A percentile compares a stretch with the other conserved stretches of the same genome.
phyloP scores from a whole-genome alignment of 768 basidiomycete species.

The Lentinula aciculospora region DNA sequence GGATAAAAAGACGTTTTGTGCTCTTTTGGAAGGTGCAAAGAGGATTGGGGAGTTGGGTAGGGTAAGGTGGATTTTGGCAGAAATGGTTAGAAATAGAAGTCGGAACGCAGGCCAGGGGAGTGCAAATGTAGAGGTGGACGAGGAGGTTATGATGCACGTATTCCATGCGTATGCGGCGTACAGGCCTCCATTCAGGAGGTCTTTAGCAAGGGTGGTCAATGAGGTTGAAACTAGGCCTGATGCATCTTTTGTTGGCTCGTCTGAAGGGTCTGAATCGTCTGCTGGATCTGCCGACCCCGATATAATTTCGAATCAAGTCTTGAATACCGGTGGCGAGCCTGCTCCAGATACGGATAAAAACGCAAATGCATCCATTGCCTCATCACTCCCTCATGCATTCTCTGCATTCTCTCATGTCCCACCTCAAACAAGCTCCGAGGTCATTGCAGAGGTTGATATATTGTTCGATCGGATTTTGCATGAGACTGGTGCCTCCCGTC shows the following conservation, averaged over 20 bases:
- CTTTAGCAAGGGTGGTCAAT: conserved; percentile 38
- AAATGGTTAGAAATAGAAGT: conserved; percentile 65
- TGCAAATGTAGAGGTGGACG: conserved; percentile 38
- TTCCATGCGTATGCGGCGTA: conserved; percentile 88
- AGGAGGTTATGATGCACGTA: conserved; percentile 72
- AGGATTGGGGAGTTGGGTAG: conserved; percentile 77
- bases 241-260: no score
- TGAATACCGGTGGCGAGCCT: no score
- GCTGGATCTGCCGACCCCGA: no score
- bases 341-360: neutral
- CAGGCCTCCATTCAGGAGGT: conserved; percentile 59
- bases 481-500: conserved; percentile 25
- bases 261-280: no score
- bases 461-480: conserved; percentile 58
- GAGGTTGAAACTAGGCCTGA: conserved; percentile 8
- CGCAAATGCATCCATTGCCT: conserved; percentile 14
- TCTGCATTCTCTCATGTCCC: conserved; percentile 49
- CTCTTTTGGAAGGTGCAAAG: conserved; percentile 87
- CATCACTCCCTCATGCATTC: neutral
- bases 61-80: conserved; percentile 87
- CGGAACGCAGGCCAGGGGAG: no score
- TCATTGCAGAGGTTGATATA: conserved; percentile 60
- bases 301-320: no score
- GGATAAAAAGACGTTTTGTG: conserved; percentile 65
- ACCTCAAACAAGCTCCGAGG: conserved; percentile 69